Evolutionary conservation across 2,329 filamentous ascomycete species (phyloP).

Genomic region (Thelonectria discophora): DNA sequence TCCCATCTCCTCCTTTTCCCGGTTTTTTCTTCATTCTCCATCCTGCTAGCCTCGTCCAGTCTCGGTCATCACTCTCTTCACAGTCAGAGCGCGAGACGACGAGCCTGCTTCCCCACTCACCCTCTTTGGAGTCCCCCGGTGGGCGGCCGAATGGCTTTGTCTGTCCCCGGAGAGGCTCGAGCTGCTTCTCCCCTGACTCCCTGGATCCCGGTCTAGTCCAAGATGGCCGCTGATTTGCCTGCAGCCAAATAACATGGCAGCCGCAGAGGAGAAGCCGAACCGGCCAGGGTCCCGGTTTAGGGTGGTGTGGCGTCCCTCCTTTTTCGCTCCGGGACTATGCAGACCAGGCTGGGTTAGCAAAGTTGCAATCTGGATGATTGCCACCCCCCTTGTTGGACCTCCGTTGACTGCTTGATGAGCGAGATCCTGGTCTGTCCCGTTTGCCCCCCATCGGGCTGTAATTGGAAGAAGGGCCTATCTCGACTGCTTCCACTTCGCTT

Average conservation of each 20-base stretch:
- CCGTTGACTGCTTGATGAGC: neutral
- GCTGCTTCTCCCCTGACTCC: slow-evolving; percentile 3
- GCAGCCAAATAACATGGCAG: slow-evolving; percentile 27
- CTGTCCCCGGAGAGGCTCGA: slow-evolving; percentile 4
- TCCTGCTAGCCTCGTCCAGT: slow-evolving; percentile 10
- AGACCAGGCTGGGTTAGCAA: neutral
- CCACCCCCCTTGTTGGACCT: neutral
- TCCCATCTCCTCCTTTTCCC: slow-evolving; percentile 17
- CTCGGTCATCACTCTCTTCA: slow-evolving; percentile 33
- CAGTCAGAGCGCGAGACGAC: slow-evolving; percentile 35
- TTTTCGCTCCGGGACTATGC: slow-evolving; percentile 5
- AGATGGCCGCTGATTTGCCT: slow-evolving; percentile 31
- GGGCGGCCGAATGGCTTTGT: slow-evolving; percentile 12
- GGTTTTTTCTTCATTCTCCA: neutral
- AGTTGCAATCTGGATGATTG: slow-evolving; percentile 6
- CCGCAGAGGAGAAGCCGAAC: slow-evolving; percentile 15
- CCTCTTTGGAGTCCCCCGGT: slow-evolving; percentile 28
- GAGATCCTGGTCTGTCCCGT: neutral
- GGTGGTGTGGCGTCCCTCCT: slow-evolving; percentile 30
- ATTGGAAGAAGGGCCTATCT: slow-evolving; percentile 23
- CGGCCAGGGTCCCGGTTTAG: slow-evolving; percentile 13
- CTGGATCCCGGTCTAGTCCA: slow-evolving; percentile 14
- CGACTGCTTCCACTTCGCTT: slow-evolving; percentile 21
- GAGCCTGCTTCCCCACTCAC: slow-evolving; percentile 23
- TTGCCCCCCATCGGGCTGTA: slow-evolving; percentile 1